Evolutionary conservation across 208 protist species (phyloP).

Genomic region (Leishmania martiniquensis): DNA sequence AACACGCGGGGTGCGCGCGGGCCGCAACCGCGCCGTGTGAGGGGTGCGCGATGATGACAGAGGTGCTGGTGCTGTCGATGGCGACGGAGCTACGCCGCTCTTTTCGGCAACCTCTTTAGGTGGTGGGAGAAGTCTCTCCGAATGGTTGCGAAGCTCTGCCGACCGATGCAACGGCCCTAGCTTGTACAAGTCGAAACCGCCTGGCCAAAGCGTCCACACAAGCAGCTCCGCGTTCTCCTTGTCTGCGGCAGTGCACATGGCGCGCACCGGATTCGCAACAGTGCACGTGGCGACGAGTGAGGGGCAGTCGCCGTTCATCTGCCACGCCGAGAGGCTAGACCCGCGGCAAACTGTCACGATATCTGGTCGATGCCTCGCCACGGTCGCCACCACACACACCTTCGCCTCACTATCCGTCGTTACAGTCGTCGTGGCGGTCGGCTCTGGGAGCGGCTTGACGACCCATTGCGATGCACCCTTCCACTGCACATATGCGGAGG

Average conservation of each 20-base stretch:
- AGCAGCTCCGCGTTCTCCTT: not conserved
- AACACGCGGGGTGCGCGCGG: constrained; percentile 13
- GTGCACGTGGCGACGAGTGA: constrained; percentile 4
- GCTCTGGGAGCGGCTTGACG: not conserved
- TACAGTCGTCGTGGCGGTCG: not conserved
- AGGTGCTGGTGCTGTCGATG: not conserved
- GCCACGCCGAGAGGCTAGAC: constrained; percentile 16
- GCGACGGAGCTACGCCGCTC: not conserved
- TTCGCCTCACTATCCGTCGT: not conserved
- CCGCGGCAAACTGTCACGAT: constrained; percentile 16
- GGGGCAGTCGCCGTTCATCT: constrained; percentile 14
- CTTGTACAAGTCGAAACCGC: not conserved
- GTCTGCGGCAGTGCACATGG: constrained; percentile 15
- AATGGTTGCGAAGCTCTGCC: not conserved
- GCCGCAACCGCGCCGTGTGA: not conserved
- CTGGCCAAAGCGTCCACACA: constrained; percentile 10
- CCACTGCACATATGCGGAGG: constrained; percentile 16
- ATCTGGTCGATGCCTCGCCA: constrained; percentile 13
- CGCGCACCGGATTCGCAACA: not conserved
- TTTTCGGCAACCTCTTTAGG: not conserved
- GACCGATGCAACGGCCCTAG: not conserved
- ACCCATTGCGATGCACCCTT: constrained; percentile 6
- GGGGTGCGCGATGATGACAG: not conserved
- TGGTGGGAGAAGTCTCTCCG: constrained; percentile 11
- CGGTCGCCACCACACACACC: constrained; percentile 2